Base-by-base conservation (phyloP, 2,329 filamentous ascomycete species). In the Aspergillus tubingensis region DNA sequence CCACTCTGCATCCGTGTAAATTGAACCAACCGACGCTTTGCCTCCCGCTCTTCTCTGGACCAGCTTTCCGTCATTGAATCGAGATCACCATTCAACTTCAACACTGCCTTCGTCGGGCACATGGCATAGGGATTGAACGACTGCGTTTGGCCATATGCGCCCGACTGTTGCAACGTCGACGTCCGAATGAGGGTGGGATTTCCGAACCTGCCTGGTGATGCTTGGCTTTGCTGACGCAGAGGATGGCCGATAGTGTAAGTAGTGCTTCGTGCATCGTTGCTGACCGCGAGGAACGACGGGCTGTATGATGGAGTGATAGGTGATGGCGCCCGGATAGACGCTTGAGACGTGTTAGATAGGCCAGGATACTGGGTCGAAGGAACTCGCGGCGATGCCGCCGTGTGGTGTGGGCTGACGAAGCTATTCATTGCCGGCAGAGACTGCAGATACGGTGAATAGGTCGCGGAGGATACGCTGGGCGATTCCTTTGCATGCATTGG, bases 11-110 rank as follows among this genome's bases (percentile, higher is more conserved):
- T 86, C 69, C 95, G 89, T 68, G 85, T 88, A 80, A 99, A 99
- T 68, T 93, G 86, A 17, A 99, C 93, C 39, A 99, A 88, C 38
- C 95, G 86, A 50, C 95, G 85, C 69, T 91, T 90, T 56, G 87
- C 87, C 39, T 88, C 85, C 78, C 87, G 88, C 75, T 99, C 95
- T 64, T 96, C 92, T 27, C 83, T 78, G 0, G 86, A 89, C 95
- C 95, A 99, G 63, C 88, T 85, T 63, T 90, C 85, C 0, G 88
- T 87, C 94, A 98, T 97, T 7, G 83, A 80, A 54, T 92, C 88
- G 51, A 99, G 83, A 70, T 97, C 91, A 19, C 93, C 93, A 57
- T 90, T 86, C 61, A 98, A 89, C 71, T 95, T 92, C 30, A 98
- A 81, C 17, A 89, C 82, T 0, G 93, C 95, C 79, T 96, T 97